Percentiles rank a stretch among this genome's conserved stretches.
Evolutionary conservation across 768 basidiomycete species (phyloP).

Genomic region (Mycena venus): DNA sequence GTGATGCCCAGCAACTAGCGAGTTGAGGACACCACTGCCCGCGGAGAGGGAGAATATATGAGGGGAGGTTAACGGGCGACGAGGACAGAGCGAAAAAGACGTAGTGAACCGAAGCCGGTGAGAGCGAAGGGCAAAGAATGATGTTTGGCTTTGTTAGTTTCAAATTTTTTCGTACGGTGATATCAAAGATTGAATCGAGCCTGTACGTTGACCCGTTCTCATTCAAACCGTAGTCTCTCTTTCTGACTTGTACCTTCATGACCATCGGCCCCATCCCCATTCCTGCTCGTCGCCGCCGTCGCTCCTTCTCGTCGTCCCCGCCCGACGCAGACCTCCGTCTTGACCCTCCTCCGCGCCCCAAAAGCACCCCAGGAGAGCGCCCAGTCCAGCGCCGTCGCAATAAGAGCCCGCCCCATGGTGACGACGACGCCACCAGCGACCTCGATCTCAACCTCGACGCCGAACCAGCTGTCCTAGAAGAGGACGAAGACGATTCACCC

Average conservation of each 20-base stretch:
- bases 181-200: too few relatives aligned
- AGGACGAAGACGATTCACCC: constrained; percentile 42
- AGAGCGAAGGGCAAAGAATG: too few relatives aligned
- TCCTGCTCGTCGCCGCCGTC: constrained; percentile 66
- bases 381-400: constrained; percentile 62
- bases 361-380: constrained; percentile 80
- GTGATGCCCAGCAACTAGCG: too few relatives aligned
- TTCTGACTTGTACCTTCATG: constrained; percentile 4
- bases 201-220: too few relatives aligned
- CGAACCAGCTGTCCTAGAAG: constrained; percentile 37
- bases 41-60: too few relatives aligned
- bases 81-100: too few relatives aligned
- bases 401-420: constrained; percentile 54
- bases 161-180: too few relatives aligned
- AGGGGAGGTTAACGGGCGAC: too few relatives aligned
- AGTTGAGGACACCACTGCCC: too few relatives aligned
- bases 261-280: constrained; percentile 37
- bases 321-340: constrained; percentile 43
- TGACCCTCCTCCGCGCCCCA: constrained; percentile 75
- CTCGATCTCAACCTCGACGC: constrained; percentile 40
- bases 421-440: constrained; percentile 51
- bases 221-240: too few relatives aligned
- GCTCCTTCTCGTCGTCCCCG: constrained; percentile 68
- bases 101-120: too few relatives aligned
- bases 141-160: too few relatives aligned